Evolutionary conservation across 176 grass and related monocot species (phyloP).

Genomic region (Oryza glumipatula): DNA sequence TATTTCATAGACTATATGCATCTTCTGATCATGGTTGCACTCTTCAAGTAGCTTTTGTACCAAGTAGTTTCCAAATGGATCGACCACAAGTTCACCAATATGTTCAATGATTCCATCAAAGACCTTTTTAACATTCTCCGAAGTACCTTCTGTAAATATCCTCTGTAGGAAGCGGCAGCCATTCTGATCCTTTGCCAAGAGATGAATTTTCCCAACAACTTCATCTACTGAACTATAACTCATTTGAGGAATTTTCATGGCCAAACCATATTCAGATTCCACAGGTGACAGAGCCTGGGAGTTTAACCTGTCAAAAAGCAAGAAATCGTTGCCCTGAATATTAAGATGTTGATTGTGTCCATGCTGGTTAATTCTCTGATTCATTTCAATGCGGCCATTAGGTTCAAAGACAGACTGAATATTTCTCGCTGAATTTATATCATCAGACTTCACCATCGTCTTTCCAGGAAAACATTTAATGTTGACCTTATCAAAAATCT

Average conservation of each 20-base stretch:
- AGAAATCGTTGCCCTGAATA: background rate
- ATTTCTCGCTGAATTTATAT: constrained; percentile 38
- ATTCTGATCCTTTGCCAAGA: constrained; percentile 72
- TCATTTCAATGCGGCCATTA: background rate
- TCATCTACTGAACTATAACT: constrained; percentile 40
- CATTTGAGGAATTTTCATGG: constrained; percentile 26
- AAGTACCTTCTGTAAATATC: constrained; percentile 55
- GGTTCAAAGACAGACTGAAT: constrained; percentile 19
- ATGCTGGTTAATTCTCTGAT: background rate
- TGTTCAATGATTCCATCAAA: constrained; percentile 59
- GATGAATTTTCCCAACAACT: constrained; percentile 43
- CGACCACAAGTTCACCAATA: constrained; percentile 63
- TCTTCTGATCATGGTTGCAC: constrained; percentile 59
- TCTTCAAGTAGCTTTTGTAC: constrained; percentile 64
- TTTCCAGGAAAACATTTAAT: constrained; percentile 32
- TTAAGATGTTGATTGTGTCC: background rate
- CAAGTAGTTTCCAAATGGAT: constrained; percentile 70
- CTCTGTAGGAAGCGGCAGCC: constrained; percentile 63
- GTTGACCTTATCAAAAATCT: constrained; percentile 11
- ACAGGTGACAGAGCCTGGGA: constrained; percentile 13
- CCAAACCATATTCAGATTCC: constrained; percentile 19
- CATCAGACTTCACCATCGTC: constrained; percentile 41
- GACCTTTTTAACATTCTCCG: constrained; percentile 51
- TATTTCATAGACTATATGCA: constrained; percentile 64
- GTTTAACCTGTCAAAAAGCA: constrained; percentile 18